These are phyloP conservation scores for Trypanosoma melophagium DNA, from an alignment of 208 protist species.

Conservation along the genomic window DNA sequence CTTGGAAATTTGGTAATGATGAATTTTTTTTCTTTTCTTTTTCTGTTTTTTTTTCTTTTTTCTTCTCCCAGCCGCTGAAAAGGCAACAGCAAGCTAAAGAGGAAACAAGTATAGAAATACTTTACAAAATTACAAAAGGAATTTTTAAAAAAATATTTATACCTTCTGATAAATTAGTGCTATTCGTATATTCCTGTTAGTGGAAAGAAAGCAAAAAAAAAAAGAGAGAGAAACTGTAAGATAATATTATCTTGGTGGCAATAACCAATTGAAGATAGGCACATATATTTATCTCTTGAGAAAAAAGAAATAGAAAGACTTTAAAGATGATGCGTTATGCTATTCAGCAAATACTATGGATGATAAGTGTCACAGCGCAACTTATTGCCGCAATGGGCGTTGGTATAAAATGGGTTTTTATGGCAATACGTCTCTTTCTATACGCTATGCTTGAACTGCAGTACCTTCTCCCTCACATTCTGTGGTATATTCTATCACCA, in stretches of 20 bases:
- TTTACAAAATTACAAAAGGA: too few species aligned
- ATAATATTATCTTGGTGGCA: too few species aligned
- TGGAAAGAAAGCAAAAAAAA: too few species aligned
- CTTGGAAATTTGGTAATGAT: not conserved
- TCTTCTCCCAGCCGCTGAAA: not conserved
- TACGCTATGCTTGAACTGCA: conserved; percentile 56
- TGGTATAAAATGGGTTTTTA: conserved; percentile 76
- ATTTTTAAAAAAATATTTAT: too few species aligned
- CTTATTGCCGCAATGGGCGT: conserved; percentile 78
- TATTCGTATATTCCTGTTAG: too few species aligned
- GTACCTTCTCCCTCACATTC: conserved; percentile 65
- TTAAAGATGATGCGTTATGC: conserved; percentile 54
- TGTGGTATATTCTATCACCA: conserved; percentile 72
- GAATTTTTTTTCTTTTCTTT: too few species aligned
- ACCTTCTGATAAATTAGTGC: too few species aligned
- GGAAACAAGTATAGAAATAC: too few species aligned
- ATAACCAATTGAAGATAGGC: too few species aligned
- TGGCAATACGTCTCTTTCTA: conserved; percentile 57
- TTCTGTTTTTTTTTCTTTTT: not conserved
- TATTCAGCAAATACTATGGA: conserved; percentile 66
- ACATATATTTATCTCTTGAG: conserved; percentile 3
- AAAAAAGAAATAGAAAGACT: conserved; percentile 21
- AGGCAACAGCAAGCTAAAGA: not conserved
- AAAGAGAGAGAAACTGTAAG: too few species aligned
- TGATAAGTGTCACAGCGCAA: conserved; percentile 39